phyloP scores from a whole-genome alignment of 1,139 yeast species.

The Yamadazyma oceani region DNA sequence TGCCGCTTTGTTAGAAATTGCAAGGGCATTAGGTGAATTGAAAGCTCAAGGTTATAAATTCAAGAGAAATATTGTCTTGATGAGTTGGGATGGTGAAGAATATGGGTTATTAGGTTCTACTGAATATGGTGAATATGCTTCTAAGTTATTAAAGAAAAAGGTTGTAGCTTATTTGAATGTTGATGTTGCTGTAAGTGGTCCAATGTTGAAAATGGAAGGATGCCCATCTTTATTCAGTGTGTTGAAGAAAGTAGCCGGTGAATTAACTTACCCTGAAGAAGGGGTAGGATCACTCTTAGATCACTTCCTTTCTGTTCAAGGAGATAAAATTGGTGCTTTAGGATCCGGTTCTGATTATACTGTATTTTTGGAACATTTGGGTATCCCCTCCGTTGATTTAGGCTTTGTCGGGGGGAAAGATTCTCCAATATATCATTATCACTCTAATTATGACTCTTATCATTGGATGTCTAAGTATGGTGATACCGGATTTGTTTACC shows the following conservation, averaged over 20 bases:
- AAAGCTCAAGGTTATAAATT: conserved; percentile 39
- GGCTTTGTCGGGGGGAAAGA: conserved; percentile 30
- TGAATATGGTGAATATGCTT: conserved; percentile 45
- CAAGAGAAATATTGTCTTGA: conserved; percentile 41
- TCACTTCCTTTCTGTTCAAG: conserved; percentile 45
- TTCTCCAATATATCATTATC: conserved; percentile 49
- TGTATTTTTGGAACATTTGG: conserved; percentile 48
- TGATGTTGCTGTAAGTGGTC: conserved; percentile 42
- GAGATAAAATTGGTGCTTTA: conserved; percentile 33
- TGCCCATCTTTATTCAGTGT: conserved; percentile 41
- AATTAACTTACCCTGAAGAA: conserved; percentile 48
- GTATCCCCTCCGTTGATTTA: conserved; percentile 43
- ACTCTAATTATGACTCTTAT: conserved; percentile 60
- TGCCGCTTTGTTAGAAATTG: conserved; percentile 43
- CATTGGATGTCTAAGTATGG: conserved; percentile 56
- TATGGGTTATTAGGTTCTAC: conserved; percentile 50
- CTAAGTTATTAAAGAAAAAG: conserved; percentile 33
- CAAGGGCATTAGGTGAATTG: conserved; percentile 50
- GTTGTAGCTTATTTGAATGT: conserved; percentile 47
- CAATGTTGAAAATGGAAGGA: conserved; percentile 31
- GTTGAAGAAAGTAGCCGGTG: conserved; percentile 32
- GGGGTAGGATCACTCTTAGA: conserved; percentile 51
- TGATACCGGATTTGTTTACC: conserved; percentile 56
- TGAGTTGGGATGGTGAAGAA: conserved; percentile 50
- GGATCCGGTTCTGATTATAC: conserved; percentile 52